Conservation (phyloP, 163 green algal genomes). For the Scenedesmus sp. region DNA sequence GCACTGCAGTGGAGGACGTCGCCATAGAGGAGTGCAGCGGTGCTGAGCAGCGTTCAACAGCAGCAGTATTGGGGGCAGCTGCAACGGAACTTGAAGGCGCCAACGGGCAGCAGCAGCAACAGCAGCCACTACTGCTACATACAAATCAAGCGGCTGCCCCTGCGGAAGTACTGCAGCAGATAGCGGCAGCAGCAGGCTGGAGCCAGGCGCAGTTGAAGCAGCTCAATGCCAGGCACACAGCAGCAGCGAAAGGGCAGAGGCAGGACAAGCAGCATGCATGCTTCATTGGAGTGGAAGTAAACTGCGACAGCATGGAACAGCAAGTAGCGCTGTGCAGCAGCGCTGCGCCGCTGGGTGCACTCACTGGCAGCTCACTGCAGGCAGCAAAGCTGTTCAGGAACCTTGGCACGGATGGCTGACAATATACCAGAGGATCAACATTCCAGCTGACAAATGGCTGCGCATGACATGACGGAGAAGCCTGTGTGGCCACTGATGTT, state of each 20-base stretch:
- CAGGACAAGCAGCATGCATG: not conserved
- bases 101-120: not conserved
- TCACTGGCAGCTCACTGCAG: not conserved
- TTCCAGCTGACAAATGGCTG: not conserved
- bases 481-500: no score
- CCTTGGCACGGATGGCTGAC: conserved; percentile 43
- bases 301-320: not conserved
- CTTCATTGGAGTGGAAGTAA: conserved; percentile 8
- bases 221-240: not conserved
- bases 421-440: not conserved
- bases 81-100: not conserved
- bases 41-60: not conserved
- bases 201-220: conserved; percentile 1
- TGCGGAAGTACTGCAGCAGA: not conserved
- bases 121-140: conserved; percentile 48
- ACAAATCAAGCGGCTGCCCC: conserved; percentile 50
- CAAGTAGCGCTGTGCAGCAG: not conserved
- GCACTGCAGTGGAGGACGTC: not conserved
- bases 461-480: not conserved
- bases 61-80: not conserved
- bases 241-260: conserved; percentile 11
- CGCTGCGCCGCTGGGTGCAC: not conserved
- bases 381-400: conserved; percentile 48
- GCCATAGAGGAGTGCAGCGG: not conserved
- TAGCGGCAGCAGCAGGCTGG: conserved; percentile 44